Base-by-base conservation (phyloP, 805 yeast genomes). In the Schwanniomyces pseudopolymorphus region DNA sequence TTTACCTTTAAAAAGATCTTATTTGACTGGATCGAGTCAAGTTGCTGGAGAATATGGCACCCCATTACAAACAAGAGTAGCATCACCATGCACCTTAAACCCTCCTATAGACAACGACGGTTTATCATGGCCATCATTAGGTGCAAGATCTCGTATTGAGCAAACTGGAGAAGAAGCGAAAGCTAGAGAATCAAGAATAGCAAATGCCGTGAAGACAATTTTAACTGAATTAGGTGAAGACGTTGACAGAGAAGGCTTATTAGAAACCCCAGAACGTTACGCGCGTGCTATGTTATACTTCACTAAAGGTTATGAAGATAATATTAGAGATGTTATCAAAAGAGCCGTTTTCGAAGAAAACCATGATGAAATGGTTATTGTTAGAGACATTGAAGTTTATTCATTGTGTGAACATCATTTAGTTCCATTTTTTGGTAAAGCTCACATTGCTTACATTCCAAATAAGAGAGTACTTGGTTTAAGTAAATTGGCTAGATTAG, bases 291-390 rank as follows among this genome's bases (percentile, higher is more conserved):
- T 94, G 96, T 76, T 94, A 39, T 92, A 76, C 60, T 89, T 94
- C 75, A 94, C 99, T 17, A 89, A 89, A 63, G 99, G 99, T 19
- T 94, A 94, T 62, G 96, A 92, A 67, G 96, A 91, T 56, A 91
- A 90, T 64, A 86, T 94, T 49, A 78, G 88, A 51, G 96, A 89
- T 61, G 96, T 90, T 22, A 87, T 94, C 60, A 92, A 94, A 58
- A 78, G 91, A 50, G 99, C 99, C 0, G 96, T 94, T 5, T 94
- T 94, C 58, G 97, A 94, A 64, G 98, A 94, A 64, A 96, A 94
- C 63, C 99, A 94, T 63, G 98, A 94, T 65, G 99, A 94, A 63
- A 94, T 94, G 98, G 98, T 94, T 40, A 91, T 94, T 53, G 99
- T 94, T 21, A 80, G 92, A 61, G 97, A 94, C 66, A 94, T 94